phyloP scores from a whole-genome alignment of 73 alveolate species.

The Tetrahymena borealis region DNA sequence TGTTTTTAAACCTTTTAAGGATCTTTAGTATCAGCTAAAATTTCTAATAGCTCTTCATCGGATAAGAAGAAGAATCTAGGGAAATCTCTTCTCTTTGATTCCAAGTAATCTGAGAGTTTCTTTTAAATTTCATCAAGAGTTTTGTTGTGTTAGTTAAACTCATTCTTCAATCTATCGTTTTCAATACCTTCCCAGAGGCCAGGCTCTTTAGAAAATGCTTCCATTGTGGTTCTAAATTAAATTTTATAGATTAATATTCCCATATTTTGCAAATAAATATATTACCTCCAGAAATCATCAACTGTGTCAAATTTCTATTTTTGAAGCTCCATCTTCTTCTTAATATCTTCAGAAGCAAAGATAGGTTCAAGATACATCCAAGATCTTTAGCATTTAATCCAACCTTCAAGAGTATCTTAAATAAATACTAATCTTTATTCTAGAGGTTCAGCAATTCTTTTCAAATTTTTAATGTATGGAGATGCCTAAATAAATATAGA shows the following conservation, averaged over 20 bases:
- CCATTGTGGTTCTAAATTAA: slow-evolving; percentile 61
- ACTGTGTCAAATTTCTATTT: slow-evolving; percentile 80
- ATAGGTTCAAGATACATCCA: slow-evolving; percentile 99
- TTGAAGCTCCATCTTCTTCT: slow-evolving; percentile 83
- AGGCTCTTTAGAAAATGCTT: slow-evolving; percentile 51
- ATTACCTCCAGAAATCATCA: slow-evolving; percentile 90
- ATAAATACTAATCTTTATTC: slow-evolving; percentile 70
- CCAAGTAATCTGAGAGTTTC: slow-evolving; percentile 94
- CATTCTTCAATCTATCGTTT: slow-evolving; percentile 59
- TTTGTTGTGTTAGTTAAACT: slow-evolving; percentile 81
- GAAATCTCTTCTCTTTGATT: slow-evolving; percentile 91
- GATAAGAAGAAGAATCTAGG: slow-evolving; percentile 95
- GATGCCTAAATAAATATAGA: no score
- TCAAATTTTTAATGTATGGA: slow-evolving; percentile 65
- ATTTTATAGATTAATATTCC: slow-evolving; percentile 3
- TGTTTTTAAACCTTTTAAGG: slow-evolving; percentile 94
- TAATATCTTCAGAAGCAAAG: slow-evolving; percentile 97
- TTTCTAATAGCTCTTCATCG: slow-evolving; percentile 94
- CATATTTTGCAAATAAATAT: slow-evolving; percentile 59
- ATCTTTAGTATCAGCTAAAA: slow-evolving; percentile 95
- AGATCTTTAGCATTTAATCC: slow-evolving; percentile 90
- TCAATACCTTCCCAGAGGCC: slow-evolving; percentile 45
- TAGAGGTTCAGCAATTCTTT: slow-evolving; percentile 67
- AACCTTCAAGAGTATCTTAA: slow-evolving; percentile 76
- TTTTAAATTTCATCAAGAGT: slow-evolving; percentile 95